These are phyloP conservation scores for Blastocystis sp. DNA, from an alignment of 352 stramenopile species.

Conservation along the genomic window DNA sequence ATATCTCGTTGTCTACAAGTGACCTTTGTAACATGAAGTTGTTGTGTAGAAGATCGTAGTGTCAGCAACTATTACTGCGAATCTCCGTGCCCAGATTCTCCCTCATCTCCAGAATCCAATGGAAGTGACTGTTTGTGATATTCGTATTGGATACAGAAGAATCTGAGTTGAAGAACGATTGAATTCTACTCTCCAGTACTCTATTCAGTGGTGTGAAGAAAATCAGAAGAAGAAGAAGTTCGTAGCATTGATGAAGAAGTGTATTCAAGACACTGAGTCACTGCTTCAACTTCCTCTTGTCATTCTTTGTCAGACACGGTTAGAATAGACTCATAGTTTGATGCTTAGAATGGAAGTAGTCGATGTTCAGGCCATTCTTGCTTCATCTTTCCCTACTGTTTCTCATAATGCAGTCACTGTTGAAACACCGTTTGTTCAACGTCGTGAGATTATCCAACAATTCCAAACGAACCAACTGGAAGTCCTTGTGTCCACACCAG, in stretches of 20 bases:
- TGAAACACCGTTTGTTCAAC: background rate
- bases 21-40: background rate
- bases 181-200: constrained; percentile 15
- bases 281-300: constrained; percentile 2
- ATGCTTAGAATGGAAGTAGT: constrained; percentile 18
- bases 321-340: background rate
- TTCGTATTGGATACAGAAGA: background rate
- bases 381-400: background rate
- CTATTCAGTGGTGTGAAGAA: constrained; percentile 20
- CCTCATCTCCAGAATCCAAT: constrained; percentile 4
- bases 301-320: constrained; percentile 26
- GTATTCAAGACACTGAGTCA: background rate
- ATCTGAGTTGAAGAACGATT: background rate
- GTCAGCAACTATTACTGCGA: background rate
- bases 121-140: background rate
- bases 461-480: background rate
- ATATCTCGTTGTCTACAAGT: constrained; percentile 11
- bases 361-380: background rate
- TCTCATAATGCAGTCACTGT: background rate
- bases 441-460: background rate
- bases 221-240: constrained; percentile 44
- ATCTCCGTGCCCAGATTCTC: background rate
- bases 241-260: background rate
- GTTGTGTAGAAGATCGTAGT: constrained; percentile 2
- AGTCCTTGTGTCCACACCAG: constrained; percentile 11